A percentile compares a stretch with the other conserved stretches of the same genome.
Conservation (phyloP, 2,329 filamentous ascomycete genomes). For the Colletotrichum siamense region DNA sequence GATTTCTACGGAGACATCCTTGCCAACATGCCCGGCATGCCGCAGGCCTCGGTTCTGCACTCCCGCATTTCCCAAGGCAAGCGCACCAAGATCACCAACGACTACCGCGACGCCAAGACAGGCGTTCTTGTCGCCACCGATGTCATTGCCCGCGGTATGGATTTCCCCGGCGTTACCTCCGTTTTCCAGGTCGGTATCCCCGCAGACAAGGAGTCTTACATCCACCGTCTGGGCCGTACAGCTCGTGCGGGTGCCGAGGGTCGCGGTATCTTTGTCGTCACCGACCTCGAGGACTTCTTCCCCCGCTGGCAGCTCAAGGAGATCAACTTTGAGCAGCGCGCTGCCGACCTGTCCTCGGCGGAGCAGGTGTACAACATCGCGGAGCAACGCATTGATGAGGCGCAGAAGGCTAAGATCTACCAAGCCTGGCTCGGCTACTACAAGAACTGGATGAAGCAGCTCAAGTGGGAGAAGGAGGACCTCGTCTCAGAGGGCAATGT, state of each 20-base stretch:
- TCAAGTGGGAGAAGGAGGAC: constrained; percentile 46
- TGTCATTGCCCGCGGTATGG: constrained; percentile 75
- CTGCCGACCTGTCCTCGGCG: constrained; percentile 49
- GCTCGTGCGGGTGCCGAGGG: constrained; percentile 69
- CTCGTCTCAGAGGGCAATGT: constrained; percentile 58
- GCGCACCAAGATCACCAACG: constrained; percentile 65
- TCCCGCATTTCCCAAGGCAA: constrained; percentile 55
- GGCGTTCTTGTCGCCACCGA: constrained; percentile 72
- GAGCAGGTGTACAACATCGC: constrained; percentile 43
- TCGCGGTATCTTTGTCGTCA: constrained; percentile 65
- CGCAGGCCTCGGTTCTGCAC: constrained; percentile 52
- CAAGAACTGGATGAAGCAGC: constrained; percentile 53
- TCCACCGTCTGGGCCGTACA: constrained; percentile 72
- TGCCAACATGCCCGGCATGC: constrained; percentile 41
- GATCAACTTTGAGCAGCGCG: constrained; percentile 55
- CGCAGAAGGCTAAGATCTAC: constrained; percentile 54
- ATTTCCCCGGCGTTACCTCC: constrained; percentile 72
- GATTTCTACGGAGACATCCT: constrained; percentile 57
- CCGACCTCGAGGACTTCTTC: constrained; percentile 57
- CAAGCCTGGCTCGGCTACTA: constrained; percentile 64
- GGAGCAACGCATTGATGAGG: constrained; percentile 45
- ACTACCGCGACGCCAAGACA: constrained; percentile 57
- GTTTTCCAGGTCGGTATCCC: constrained; percentile 70
- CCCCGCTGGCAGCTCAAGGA: constrained; percentile 55
- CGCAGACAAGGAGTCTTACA: constrained; percentile 66